These are phyloP conservation scores for Daldinia sp. DNA, from an alignment of 2,329 filamentous ascomycete species.

Conservation along the genomic window DNA sequence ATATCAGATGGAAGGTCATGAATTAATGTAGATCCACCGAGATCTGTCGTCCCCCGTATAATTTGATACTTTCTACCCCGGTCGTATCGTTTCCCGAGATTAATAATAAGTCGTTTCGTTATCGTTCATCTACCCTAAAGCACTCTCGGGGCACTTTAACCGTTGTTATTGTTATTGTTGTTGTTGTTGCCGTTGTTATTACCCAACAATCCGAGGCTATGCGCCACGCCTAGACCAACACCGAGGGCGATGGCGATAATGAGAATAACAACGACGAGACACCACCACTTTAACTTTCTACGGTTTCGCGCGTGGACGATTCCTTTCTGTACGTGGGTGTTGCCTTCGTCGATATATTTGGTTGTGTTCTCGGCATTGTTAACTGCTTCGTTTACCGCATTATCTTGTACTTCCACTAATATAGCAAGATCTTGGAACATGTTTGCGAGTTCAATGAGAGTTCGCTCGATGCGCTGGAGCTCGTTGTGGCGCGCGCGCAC, in stretches of 20 bases:
- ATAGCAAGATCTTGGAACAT: constrained; percentile 80
- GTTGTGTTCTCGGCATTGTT: constrained; percentile 71
- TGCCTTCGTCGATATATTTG: constrained; percentile 73
- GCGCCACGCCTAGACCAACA: constrained; percentile 53
- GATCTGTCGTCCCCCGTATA: neutral
- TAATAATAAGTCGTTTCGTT: neutral
- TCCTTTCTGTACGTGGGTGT: constrained; percentile 72
- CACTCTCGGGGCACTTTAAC: neutral
- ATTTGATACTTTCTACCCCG: neutral
- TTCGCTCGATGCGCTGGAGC: constrained; percentile 81
- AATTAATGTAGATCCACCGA: constrained; percentile 27
- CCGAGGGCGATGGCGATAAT: constrained; percentile 63
- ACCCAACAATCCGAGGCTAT: constrained; percentile 12
- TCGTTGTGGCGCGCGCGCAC: constrained; percentile 86
- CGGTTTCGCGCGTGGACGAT: constrained; percentile 71
- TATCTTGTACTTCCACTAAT: constrained; percentile 76
- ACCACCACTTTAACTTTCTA: constrained; percentile 85
- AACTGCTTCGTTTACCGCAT: constrained; percentile 68
- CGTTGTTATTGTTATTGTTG: neutral
- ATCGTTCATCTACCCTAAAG: neutral
- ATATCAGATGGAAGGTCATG: constrained; percentile 20
- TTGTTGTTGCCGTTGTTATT: constrained; percentile 2
- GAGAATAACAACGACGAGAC: constrained; percentile 68
- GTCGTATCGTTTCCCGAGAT: neutral
- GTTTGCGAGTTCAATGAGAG: constrained; percentile 72